Conservation (phyloP, 2,329 filamentous ascomycete genomes). For the Exophiala sp. region DNA sequence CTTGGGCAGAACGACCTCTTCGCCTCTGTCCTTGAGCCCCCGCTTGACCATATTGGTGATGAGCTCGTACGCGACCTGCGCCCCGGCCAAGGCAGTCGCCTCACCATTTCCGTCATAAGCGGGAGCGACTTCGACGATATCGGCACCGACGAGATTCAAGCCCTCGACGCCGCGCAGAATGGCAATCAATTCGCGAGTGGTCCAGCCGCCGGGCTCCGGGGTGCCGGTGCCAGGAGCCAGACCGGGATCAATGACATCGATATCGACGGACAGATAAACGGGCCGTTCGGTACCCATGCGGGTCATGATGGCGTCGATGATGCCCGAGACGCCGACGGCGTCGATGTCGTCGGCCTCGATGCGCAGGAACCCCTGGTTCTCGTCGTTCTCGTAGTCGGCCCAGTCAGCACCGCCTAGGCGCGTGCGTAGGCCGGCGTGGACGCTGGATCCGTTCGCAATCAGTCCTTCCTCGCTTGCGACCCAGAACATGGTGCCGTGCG, state of each 20-base stretch:
- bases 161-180: conserved; percentile 76
- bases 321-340: conserved; percentile 65
- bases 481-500: conserved; percentile 90
- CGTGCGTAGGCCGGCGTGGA: conserved; percentile 78
- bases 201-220: conserved; percentile 38
- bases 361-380: conserved; percentile 69
- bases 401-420: conserved; percentile 62
- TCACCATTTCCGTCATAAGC: conserved; percentile 77
- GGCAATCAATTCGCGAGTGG: conserved; percentile 76
- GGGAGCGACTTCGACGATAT: conserved; percentile 83
- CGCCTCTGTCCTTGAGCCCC: conserved; percentile 34
- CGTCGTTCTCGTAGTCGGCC: conserved; percentile 66
- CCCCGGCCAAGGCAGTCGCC: conserved; percentile 73
- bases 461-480: conserved; percentile 74
- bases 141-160: conserved; percentile 79
- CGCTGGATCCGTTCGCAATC: conserved; percentile 65
- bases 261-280: conserved; percentile 58
- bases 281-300: conserved; percentile 68
- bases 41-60: conserved; percentile 56
- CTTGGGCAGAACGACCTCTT: conserved; percentile 21
- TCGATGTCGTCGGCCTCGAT: conserved; percentile 85
- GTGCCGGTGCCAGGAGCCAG: conserved; percentile 34
- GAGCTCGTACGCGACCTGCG: conserved; percentile 81
- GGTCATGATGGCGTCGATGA: conserved; percentile 64
- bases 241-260: conserved; percentile 34